Evolutionary conservation across 2,329 filamentous ascomycete genomes (phyloP).

Genomic region (Cordyceps militaris): DNA sequence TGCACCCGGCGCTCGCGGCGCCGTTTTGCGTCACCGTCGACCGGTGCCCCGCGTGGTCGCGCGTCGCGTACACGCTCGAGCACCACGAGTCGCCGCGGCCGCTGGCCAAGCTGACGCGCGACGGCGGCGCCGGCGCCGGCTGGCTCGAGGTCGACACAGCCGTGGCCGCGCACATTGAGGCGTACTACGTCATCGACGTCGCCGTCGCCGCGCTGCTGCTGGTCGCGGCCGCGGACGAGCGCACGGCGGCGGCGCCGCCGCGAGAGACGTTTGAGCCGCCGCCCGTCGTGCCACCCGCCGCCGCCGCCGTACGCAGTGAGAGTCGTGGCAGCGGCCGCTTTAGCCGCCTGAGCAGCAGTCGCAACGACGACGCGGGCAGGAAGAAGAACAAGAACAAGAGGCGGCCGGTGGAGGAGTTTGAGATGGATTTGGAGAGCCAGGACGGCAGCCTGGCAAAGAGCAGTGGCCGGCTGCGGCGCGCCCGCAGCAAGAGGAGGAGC

Average conservation of each 20-base stretch:
- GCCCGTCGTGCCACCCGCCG: conserved; percentile 28
- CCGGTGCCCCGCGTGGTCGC: conserved; percentile 51
- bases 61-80: conserved; percentile 58
- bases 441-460: conserved; percentile 34
- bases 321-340: conserved; percentile 17
- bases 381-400: conserved; percentile 21
- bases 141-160: conserved; percentile 56
- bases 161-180: conserved; percentile 51
- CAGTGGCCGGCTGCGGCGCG: neutral
- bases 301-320: conserved; percentile 15
- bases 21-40: conserved; percentile 56
- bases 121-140: conserved; percentile 51
- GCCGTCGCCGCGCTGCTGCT: conserved; percentile 53
- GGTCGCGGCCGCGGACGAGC: conserved; percentile 51
- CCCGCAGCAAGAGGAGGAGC: conserved; percentile 16
- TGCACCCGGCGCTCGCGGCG: conserved; percentile 54
- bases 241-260: conserved; percentile 15
- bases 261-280: conserved; percentile 55
- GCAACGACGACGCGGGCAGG: conserved; percentile 2
- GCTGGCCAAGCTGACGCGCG: conserved; percentile 52
- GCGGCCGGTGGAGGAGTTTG: conserved; percentile 48
- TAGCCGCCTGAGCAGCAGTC: conserved; percentile 22
- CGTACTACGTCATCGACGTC: conserved; percentile 56
- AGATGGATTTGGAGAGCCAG: conserved; percentile 57
- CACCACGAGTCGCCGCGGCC: conserved; percentile 56